Percentiles rank a stretch among this genome's conserved stretches.
phyloP scores from a whole-genome alignment of 2,329 filamentous ascomycete species.

The Herpotrichia juniperi region DNA sequence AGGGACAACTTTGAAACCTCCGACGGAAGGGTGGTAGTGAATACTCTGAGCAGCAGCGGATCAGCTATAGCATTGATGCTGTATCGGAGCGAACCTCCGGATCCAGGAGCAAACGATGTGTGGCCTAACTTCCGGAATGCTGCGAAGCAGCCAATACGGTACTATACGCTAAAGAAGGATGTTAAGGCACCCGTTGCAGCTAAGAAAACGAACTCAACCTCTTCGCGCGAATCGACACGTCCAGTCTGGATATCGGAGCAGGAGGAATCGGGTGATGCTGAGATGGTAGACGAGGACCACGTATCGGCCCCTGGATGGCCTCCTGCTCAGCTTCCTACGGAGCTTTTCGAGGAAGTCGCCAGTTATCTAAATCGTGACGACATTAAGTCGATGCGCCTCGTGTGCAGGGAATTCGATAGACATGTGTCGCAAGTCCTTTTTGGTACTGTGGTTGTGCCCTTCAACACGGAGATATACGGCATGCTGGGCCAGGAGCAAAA shows the following conservation, averaged over 20 bases:
- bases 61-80: slow-evolving; percentile 32
- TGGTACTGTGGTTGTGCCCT: slow-evolving; percentile 68
- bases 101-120: slow-evolving; percentile 39
- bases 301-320: slow-evolving; percentile 44
- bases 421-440: slow-evolving; percentile 66
- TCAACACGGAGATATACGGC: slow-evolving; percentile 68
- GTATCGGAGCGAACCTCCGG: slow-evolving; percentile 22
- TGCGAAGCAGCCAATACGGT: slow-evolving; percentile 31
- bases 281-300: neutral
- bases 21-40: slow-evolving; percentile 17
- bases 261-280: slow-evolving; percentile 2
- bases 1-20: slow-evolving; percentile 22
- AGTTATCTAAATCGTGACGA: slow-evolving; percentile 62
- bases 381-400: slow-evolving; percentile 66
- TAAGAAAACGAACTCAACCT: neutral
- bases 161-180: slow-evolving; percentile 23
- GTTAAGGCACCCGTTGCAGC: neutral
- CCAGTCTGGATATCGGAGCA: neutral
- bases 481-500: slow-evolving; percentile 52
- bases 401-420: slow-evolving; percentile 64
- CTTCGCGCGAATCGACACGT: neutral
- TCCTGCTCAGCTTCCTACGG: slow-evolving; percentile 58
- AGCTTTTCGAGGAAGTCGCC: slow-evolving; percentile 66
- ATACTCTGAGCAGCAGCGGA: slow-evolving; percentile 17
- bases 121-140: slow-evolving; percentile 42